phyloP scores from a whole-genome alignment of 306 rosid species.

The Fragaria nilgerrensis region DNA sequence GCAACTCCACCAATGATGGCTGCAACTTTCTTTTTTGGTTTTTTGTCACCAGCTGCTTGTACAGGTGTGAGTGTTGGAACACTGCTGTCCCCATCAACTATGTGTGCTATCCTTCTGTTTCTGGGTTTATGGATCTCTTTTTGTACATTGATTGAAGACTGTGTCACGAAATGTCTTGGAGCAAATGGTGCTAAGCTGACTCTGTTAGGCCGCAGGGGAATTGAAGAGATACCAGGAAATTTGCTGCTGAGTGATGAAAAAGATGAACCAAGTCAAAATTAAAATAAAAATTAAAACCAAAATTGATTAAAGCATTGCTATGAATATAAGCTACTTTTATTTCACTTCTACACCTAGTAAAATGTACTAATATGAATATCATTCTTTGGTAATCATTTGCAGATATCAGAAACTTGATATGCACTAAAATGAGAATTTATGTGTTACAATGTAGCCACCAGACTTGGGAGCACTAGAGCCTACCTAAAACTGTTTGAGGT shows the following conservation, averaged over 20 bases:
- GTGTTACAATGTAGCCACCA: background rate
- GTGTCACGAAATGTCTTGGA: constrained; percentile 11
- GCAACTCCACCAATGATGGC: constrained; percentile 42
- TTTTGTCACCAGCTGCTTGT: constrained; percentile 35
- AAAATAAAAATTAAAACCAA: no score
- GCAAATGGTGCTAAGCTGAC: constrained; percentile 14
- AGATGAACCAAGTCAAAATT: background rate
- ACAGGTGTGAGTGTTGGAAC: constrained; percentile 50
- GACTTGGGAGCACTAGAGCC: background rate
- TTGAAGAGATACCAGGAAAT: constrained; percentile 22
- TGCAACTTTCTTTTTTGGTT: constrained; percentile 34
- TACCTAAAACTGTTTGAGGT: background rate
- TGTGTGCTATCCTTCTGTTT: constrained; percentile 32
- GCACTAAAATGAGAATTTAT: background rate
- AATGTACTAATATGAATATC: background rate
- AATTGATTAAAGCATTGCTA: background rate
- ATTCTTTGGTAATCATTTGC: background rate
- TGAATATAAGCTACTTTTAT: background rate
- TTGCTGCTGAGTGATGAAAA: constrained; percentile 4
- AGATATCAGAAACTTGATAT: background rate
- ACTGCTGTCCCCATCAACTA: constrained; percentile 34
- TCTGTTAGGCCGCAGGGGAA: constrained; percentile 18
- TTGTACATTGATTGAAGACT: constrained; percentile 16
- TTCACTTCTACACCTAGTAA: background rate
- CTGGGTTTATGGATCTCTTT: constrained; percentile 22